Base-by-base conservation (phyloP, 371 early-diverging fungal species). In the Mortierella sp. region DNA sequence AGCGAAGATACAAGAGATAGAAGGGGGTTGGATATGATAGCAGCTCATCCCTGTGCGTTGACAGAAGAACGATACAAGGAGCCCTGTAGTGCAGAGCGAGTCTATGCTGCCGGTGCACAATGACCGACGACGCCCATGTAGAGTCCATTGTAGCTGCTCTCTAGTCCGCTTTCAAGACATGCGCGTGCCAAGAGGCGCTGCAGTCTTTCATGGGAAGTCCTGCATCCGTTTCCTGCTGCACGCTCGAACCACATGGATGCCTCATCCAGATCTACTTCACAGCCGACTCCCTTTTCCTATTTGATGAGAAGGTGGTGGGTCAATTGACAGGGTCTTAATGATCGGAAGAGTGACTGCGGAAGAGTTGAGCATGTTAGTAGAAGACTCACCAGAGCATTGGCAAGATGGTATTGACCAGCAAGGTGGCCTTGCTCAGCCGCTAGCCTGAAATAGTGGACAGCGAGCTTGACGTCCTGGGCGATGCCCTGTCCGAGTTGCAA, bases 401-500 rank as follows among this genome's bases (percentile, higher is more conserved):
- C 89, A 22, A 91, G 77, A 72, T 89, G 86, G 58, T 80, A 84
- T 48, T 85, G 84, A 17, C 88, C 90, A 3, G 88, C 76, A 29
- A 84, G 71, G 64, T 91, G 85, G 39, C 86, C 88, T 55, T 85
- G 85, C 51, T 87, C 84, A 1, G 92, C 92, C 17, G 93, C 88
- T 19, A 78, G 70, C 34, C 62, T 57, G 72, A 89, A 91, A 74
- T 86, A 86, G 21, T 82, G 67, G 27, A 88, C 84, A 2, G 92
- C 92, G 46, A 80, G 64, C 34, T 63, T 67, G 19, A 82, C 71
- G 65, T 91, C 84, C 50, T 81, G 81, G n/a, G 79, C 79, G 29
- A 84, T 80, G 37, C 92, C 95, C 51, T 88, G 84, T 19, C 95
- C 95, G 49, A 86, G 79, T 57, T 93, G 92, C 60, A 91, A 88